Evolutionary conservation across 331 rosid species (phyloP), one percentile per base, ranked within the genome.

Genomic region (Cucumis variabilis): DNA sequence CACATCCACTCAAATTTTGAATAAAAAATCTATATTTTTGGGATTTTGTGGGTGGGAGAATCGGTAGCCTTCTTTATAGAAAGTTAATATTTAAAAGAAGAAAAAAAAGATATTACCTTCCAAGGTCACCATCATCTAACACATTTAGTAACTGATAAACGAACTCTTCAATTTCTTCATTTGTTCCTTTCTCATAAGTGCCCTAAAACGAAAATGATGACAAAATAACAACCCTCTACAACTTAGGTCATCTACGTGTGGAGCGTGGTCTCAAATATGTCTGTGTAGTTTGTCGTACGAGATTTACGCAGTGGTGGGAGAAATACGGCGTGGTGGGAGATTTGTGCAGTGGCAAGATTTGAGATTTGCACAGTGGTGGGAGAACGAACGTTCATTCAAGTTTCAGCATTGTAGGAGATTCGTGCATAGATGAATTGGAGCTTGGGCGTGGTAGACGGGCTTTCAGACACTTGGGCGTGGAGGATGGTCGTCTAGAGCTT

Each of bases 141-240:
- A 94, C 91, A 86, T 95, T 98, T 79, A 95, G 51, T 46, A 97
- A 83, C 79, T 92, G 91, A 91, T 90, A 94, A 67, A 97, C 90
- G 92, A 95, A 97, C 87, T 92, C 97, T 83, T 95, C 98, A 83
- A 97, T 95, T 86, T 95, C 99, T 89, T 93, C 98, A 66, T 89
- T 94, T 55, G 97, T 93, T 82, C 98, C 98, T 90, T 97, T 97
- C 92, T 95, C 98, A 89, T 95, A 95, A 91, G 91, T 90, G 86
- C 93, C 98, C 99, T 97, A 88, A 90, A 89, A 89, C 63, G 72
- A 25, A 82, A 60, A 82, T 58, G 30, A 60, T 60, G 72, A 82
- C 50, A 82, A 60, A 60, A 28, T 60, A 28, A 55, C 15, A 79
- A 82, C 24, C 30, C 33, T 13, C 71, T n/a, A 60, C 19, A 71